Evolutionary conservation across 768 basidiomycete genomes (phyloP), one percentile per base, ranked within the genome.

Genomic region (Xerocomellus chrysenteron): DNA sequence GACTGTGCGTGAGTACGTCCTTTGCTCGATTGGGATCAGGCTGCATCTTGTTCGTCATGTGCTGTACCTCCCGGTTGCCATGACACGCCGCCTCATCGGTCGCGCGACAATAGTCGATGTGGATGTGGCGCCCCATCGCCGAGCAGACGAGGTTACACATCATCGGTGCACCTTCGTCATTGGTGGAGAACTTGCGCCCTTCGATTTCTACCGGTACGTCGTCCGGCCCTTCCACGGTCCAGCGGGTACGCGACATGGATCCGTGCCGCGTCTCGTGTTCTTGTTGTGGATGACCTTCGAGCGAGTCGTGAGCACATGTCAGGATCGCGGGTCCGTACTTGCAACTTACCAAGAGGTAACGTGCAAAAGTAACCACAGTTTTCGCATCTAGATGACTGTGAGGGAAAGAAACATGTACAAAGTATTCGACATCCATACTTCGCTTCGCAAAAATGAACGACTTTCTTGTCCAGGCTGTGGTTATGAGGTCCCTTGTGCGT

Each of bases 251-350:
- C 0, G 82, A 80, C 84, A 86, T 86, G 2, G 82, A 84, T 6
- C 85, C 86, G 54, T 87, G 85, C 16, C 75, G 75, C 0, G 85
- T 87, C 43, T 85, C 83, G 39, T 87, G 85, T 43, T 83, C 81
- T 58, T 78, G 75, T 54, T 86, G 83, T 1, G 81, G 54, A 54
- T 87, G 85, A 0, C 80, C 85, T 86, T 42, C 21, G 8, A 47
- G 11, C 5, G 8, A 16, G 16, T 19, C 1, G 2, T 65, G 7
- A 65, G 24, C 40, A 47, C 5, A 3, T 0, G 2, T 9, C 12
- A 11, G 4, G 9, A 11, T 33, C 2, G 5, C 4, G 4, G 12
- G 2, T 26, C 10, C 19, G 1, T 0, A 0, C 12, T 0, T 28
- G 39, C n/a, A 48, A 50, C 72, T 39, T 55, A 85, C 84, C 81